phyloP scores from a whole-genome alignment of 1,284 basidiomycete genomes.

The Pisolithus thermaeus region DNA sequence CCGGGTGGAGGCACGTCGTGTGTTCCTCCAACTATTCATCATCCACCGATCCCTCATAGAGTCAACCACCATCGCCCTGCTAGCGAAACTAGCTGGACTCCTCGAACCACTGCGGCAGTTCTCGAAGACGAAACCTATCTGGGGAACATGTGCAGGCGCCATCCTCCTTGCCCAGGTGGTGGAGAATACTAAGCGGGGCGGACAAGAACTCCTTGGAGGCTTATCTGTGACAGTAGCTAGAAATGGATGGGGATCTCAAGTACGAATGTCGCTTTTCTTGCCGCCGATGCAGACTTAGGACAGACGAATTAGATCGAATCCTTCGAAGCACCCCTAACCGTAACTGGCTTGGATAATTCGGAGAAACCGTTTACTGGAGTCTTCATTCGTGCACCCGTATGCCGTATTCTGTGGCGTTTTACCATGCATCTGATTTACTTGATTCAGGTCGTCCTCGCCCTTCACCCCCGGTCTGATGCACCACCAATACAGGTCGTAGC shows the following conservation, averaged over 20 bases:
- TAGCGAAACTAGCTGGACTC: constrained; percentile 76
- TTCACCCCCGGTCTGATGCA: constrained; percentile 39
- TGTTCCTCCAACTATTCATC: background rate
- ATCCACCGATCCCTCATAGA: constrained; percentile 41
- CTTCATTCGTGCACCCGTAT: constrained; percentile 92
- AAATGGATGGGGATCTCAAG: constrained; percentile 88
- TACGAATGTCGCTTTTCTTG: constrained; percentile 24
- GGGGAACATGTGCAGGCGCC: constrained; percentile 97
- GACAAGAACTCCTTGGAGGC: constrained; percentile 83
- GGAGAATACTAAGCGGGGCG: constrained; percentile 79
- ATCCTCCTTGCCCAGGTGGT: constrained; percentile 78
- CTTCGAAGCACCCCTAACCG: constrained; percentile 75
- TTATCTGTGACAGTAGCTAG: constrained; percentile 78
- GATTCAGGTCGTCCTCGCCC: constrained; percentile 55
- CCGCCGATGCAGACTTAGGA: background rate
- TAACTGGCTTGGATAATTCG: constrained; percentile 60
- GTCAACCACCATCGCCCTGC: constrained; percentile 89
- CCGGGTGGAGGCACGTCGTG: constrained; percentile 72
- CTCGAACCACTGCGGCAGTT: constrained; percentile 76
- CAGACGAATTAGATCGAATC: constrained; percentile 66
- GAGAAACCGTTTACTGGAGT: constrained; percentile 74
- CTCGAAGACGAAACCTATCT: constrained; percentile 67
- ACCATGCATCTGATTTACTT: background rate
- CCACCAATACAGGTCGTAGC: constrained; percentile 66
- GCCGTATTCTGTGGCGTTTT: constrained; percentile 20